Base-by-base conservation (phyloP, 176 grass and related monocot species). In the Alloteropsis semialata region DNA sequence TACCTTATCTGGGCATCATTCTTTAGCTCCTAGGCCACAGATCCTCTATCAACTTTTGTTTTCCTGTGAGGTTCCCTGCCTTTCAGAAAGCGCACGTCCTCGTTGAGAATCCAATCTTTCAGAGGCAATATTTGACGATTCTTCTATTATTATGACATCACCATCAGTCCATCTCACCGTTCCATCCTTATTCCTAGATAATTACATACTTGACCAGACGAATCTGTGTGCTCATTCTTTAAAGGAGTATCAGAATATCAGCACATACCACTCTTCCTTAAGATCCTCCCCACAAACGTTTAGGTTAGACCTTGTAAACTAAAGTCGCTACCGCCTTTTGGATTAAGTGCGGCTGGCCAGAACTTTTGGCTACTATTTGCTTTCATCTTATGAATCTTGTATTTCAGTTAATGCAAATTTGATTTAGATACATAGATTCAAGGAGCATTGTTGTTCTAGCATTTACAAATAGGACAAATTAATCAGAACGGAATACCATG, bases 1-100 rank as follows among this genome's bases (percentile, higher is more conserved):
- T 43, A 77, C 77, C 88, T 85, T 85, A 85, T 89, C 77, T 45
- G 43, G 44, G 88, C 65, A 81, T 56, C 70, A 72, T 85, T 76
- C 88, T 85, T 89, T 89, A 85, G 36, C 63, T 81, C 78, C 71
- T 81, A 81, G 28, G 71, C 88, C 71, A 81, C 77, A 77, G 34
- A 89, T 77, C 71, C 28, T 1, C 85, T 81, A 85, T 85, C 82
- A 81, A 24, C 21, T 77, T 71, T 49, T 44, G n/a, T 81, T 80
- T 81, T 76, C 27, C 33, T 64, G 63, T 37, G 18, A 21, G 82
- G 72, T 81, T 77, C 82, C 88, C 71, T 85, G 74, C 82, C 78
- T 89, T 69, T 54, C 46, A 88, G 24, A 24, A 76, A 81, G 77
- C 46, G 48, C 53, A 76, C 53, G 64, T 29, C 28, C 18, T 0